Evolutionary conservation across 371 early-diverging fungal genomes (phyloP).

Genomic region (Thermomucor indicae-seudaticae): DNA sequence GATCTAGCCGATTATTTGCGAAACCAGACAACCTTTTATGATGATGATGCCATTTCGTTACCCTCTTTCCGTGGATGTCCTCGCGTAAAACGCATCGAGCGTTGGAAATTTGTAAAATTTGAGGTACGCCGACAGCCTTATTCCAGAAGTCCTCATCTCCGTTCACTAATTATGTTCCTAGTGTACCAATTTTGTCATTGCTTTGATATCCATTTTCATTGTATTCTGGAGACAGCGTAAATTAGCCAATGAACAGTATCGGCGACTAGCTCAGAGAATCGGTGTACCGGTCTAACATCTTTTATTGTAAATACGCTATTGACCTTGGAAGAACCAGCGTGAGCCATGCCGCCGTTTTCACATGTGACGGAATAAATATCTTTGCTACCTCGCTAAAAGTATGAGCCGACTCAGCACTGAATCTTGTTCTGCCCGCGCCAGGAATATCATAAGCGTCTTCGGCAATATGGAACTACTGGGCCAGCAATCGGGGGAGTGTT

Average conservation of each 20-base stretch:
- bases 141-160: not conserved
- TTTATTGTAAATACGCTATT: too few relatives aligned
- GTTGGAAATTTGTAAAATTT: slow-evolving; percentile 26
- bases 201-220: slow-evolving; percentile 24
- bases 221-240: slow-evolving; percentile 43
- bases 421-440: too few relatives aligned
- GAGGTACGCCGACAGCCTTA: slow-evolving; percentile 18
- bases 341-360: too few relatives aligned
- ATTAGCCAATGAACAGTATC: slow-evolving; percentile 36
- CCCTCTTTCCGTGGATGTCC: slow-evolving; percentile 39
- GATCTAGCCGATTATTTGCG: slow-evolving; percentile 23
- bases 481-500: too few relatives aligned
- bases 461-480: too few relatives aligned
- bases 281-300: slow-evolving; percentile 24
- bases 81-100: slow-evolving; percentile 33
- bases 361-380: too few relatives aligned
- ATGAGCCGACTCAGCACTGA: too few relatives aligned
- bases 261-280: slow-evolving; percentile 36
- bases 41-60: slow-evolving; percentile 33
- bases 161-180: not conserved
- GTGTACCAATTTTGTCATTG: slow-evolving; percentile 23
- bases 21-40: slow-evolving; percentile 28
- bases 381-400: too few relatives aligned
- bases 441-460: too few relatives aligned
- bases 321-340: too few relatives aligned